These are phyloP conservation scores for Fusarium sp. DNA, from an alignment of 2,329 filamentous ascomycete genomes.

Conservation along the genomic window DNA sequence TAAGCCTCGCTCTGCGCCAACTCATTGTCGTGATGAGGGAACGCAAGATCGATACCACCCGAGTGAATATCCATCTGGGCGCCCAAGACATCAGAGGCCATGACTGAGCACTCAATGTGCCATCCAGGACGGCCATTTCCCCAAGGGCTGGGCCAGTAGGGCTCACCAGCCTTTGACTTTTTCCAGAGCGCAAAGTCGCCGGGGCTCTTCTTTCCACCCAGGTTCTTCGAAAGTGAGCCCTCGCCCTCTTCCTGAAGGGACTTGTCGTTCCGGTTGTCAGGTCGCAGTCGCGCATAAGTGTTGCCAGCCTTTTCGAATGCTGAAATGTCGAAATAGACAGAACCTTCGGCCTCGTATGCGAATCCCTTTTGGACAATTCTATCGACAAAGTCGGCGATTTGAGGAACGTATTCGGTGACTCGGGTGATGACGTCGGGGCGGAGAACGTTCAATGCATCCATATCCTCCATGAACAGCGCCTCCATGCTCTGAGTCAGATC, in stretches of 20 bases:
- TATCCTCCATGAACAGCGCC: constrained; percentile 88
- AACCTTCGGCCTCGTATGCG: constrained; percentile 86
- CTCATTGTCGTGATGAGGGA: constrained; percentile 95
- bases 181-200: constrained; percentile 97
- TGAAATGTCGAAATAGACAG: constrained; percentile 93
- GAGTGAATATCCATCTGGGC: constrained; percentile 92
- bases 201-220: constrained; percentile 78
- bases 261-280: constrained; percentile 88
- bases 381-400: constrained; percentile 90
- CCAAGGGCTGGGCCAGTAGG: constrained; percentile 91
- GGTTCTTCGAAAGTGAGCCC: constrained; percentile 79
- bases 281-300: constrained; percentile 87
- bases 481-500: constrained; percentile 90
- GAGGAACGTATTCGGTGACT: constrained; percentile 92
- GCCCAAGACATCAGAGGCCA: constrained; percentile 92
- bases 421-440: constrained; percentile 86
- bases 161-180: constrained; percentile 90
- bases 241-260: constrained; percentile 90
- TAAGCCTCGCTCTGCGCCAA: constrained; percentile 93
- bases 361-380: constrained; percentile 88
- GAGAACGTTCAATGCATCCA: constrained; percentile 88
- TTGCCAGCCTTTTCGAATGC: constrained; percentile 90
- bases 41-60: constrained; percentile 90
- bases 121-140: constrained; percentile 90
- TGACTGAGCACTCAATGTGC: constrained; percentile 98